These are phyloP conservation scores for Naganishia randhawae DNA, from an alignment of 768 basidiomycete species.

Conservation along the genomic window DNA sequence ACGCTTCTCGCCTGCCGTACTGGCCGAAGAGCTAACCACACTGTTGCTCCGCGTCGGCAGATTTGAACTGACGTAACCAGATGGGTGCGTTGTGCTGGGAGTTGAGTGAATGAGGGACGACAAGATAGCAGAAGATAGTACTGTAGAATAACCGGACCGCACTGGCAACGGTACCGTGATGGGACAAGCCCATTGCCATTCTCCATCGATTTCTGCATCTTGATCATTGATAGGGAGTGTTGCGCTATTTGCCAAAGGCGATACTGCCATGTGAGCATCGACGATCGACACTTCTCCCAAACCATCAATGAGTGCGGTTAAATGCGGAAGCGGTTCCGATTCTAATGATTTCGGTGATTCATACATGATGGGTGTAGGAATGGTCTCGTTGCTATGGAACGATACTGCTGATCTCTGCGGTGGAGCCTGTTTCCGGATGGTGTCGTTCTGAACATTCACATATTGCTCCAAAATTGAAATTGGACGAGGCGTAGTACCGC, in stretches of 20 bases:
- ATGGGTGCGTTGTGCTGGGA: neutral
- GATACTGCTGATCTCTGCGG: neutral
- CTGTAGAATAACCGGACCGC: neutral
- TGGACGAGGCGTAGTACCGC: neutral
- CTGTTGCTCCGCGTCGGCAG: conserved; percentile 12
- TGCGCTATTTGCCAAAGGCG: neutral
- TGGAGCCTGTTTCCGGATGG: neutral
- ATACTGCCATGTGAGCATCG: too few species aligned
- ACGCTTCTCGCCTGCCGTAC: conserved; percentile 3
- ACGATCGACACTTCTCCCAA: neutral
- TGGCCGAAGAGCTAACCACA: neutral
- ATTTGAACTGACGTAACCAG: neutral
- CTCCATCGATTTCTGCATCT: conserved; percentile 11
- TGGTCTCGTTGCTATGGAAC: neutral
- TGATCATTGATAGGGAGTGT: neutral
- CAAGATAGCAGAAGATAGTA: neutral
- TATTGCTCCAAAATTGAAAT: neutral
- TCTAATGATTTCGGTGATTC: neutral
- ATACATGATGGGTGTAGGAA: neutral
- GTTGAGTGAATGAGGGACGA: neutral
- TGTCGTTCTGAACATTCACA: neutral
- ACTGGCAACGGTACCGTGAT: conserved; percentile 1
- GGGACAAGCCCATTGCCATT: conserved; percentile 21
- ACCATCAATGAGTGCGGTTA: neutral
- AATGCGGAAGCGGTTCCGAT: neutral